Base-by-base conservation (phyloP, 2,329 filamentous ascomycete species). In the Talaromyces marneffei region DNA sequence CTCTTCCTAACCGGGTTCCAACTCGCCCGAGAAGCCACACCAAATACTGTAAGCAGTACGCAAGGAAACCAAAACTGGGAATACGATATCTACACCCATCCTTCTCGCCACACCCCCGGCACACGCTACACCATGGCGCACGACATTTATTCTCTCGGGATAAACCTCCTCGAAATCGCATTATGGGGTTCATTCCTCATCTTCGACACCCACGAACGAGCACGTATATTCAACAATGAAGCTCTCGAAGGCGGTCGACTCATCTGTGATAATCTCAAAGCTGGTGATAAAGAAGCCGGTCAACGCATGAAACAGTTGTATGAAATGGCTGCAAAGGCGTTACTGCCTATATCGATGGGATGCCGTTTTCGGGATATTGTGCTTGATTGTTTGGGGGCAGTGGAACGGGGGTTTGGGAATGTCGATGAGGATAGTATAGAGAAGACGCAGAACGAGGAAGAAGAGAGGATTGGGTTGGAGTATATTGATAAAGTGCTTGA, bases 401-500 rank as follows among this genome's bases (percentile, higher is more conserved):
- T 54, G 31, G 50, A 54, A 18, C 29, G 31, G 9, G 27, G 50
- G 12, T 37, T 54, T 54, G 5, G 7, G 50, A n/a, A 14, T 14
- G 18, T 6, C 9, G 50, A 53, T 54, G 10, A 5, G 1, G 18
- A 37, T 33, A 18, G 1, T 18, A 8, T 2, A 14, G 4, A 9
- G 46, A 29, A 18, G 25, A 50, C 46, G 2, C 10, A 3, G 31
- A 10, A 54, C 3, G 29, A 37, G 12, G 50, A 54, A 37, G 50
- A 37, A 6, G 50, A 54, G 20, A 37, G 18, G 8, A 25, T 37
- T 37, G 50, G 50, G 18, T n/a, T 54, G 18, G 50, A 54, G 18
- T 54, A 23, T 54, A 54, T 54, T 35, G 50, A 54, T 54, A 54
- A 20, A 54, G 50, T 54, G 50, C 33, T 54, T 23, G 50, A 54